Percentiles rank a stretch among this genome's conserved stretches.
Evolutionary conservation across 306 rosid species (phyloP).

Genomic region (Cucumis cinereus): DNA sequence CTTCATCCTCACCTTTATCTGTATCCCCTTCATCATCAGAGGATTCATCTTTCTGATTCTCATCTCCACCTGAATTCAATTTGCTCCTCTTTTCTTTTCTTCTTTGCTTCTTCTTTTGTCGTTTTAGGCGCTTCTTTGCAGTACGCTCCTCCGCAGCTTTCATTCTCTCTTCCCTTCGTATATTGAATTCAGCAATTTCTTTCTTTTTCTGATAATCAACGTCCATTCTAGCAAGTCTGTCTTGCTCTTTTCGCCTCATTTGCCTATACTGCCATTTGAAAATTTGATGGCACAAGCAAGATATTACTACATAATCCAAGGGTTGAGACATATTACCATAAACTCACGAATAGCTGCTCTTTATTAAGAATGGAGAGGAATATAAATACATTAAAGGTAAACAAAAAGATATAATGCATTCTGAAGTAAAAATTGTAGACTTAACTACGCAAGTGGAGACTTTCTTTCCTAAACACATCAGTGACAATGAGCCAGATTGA

Average conservation of each 20-base stretch:
- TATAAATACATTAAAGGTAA: not conserved
- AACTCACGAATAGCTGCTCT: not conserved
- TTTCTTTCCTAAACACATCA: not conserved
- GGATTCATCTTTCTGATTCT: conserved; percentile 39
- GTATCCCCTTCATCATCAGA: conserved; percentile 48
- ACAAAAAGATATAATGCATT: not conserved
- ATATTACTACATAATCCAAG: not conserved
- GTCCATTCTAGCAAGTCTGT: conserved; percentile 87
- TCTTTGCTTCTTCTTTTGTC: conserved; percentile 80
- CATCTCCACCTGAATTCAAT: conserved; percentile 30
- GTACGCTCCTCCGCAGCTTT: conserved; percentile 86
- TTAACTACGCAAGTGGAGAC: not conserved
- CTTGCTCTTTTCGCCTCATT: conserved; percentile 95
- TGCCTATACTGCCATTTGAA: conserved; percentile 65
- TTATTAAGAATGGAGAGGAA: not conserved
- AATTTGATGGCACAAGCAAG: conserved; percentile 2
- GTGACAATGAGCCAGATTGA: not conserved
- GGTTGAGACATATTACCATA: not conserved
- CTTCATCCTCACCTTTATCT: conserved; percentile 33
- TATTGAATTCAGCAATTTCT: conserved; percentile 52
- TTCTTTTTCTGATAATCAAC: conserved; percentile 69
- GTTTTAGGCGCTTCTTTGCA: conserved; percentile 64
- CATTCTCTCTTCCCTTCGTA: conserved; percentile 80
- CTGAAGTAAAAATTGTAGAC: not conserved
- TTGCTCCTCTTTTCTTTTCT: conserved; percentile 58